Conservation (phyloP, 495 filamentous ascomycete genomes). For the Annulohypoxylon nitens region DNA sequence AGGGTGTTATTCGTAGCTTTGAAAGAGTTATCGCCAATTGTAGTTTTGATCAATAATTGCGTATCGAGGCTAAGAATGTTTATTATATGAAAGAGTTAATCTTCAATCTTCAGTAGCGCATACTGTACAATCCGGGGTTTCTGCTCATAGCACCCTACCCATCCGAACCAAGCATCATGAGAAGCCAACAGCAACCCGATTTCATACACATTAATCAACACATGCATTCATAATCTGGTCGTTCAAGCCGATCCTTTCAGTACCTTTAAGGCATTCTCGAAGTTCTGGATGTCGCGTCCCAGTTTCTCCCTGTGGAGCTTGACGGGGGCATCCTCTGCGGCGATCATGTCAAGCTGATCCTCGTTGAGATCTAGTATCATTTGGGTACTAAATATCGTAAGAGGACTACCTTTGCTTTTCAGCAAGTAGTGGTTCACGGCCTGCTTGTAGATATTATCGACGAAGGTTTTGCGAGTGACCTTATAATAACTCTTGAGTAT, state of each 20-base stretch:
- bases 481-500: conserved; percentile 72
- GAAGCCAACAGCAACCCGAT: neutral
- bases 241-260: conserved; percentile 34
- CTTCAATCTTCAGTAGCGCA: neutral
- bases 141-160: too few species aligned
- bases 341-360: conserved; percentile 47
- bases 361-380: conserved; percentile 42
- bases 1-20: neutral
- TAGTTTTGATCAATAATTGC: neutral
- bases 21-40: too few species aligned
- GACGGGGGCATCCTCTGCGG: conserved; percentile 42
- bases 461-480: conserved; percentile 67
- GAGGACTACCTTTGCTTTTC: conserved; percentile 29
- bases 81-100: neutral
- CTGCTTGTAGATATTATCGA: conserved; percentile 65
- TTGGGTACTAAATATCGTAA: conserved; percentile 42
- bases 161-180: neutral
- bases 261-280: conserved; percentile 48
- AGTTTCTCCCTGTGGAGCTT: conserved; percentile 49
- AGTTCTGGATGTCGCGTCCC: conserved; percentile 42
- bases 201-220: neutral
- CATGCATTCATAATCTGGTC: neutral
- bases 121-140: neutral
- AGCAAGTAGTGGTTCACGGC: conserved; percentile 56
- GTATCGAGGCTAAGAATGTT: neutral